These are phyloP conservation scores for Puccinia hordei DNA, from an alignment of 1,284 basidiomycete species.

Conservation along the genomic window DNA sequence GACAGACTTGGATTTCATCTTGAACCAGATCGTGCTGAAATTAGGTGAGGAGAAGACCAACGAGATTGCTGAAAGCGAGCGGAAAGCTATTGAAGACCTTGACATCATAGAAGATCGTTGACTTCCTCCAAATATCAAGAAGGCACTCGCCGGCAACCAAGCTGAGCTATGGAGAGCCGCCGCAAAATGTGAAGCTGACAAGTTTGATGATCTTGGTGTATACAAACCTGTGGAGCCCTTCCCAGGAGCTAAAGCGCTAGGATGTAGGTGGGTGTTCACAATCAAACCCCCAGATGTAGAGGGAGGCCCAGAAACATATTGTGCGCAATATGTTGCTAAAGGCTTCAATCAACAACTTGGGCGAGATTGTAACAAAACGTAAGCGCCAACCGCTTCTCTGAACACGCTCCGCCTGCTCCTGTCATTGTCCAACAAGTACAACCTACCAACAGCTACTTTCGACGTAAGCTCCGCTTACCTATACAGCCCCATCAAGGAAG, in stretches of 20 bases:
- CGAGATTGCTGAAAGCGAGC: neutral
- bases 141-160: neutral
- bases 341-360: constrained; percentile 4
- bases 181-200: neutral
- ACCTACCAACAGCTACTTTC: neutral
- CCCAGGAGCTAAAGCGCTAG: neutral
- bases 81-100: neutral
- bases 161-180: neutral
- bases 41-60: constrained; percentile 8
- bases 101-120: neutral
- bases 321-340: neutral
- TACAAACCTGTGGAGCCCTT: neutral
- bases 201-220: neutral
- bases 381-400: constrained; percentile 17
- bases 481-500: constrained; percentile 16
- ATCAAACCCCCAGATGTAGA: neutral
- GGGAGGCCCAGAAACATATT: neutral
- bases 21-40: no score
- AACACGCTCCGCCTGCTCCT: neutral
- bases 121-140: neutral
- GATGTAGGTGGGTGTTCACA: no score
- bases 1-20: neutral
- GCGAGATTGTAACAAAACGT: neutral
- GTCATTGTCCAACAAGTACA: neutral
- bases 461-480: constrained; percentile 22